Conservation (phyloP, 805 yeast species). For the Metschnikowia aberdeeniae region DNA sequence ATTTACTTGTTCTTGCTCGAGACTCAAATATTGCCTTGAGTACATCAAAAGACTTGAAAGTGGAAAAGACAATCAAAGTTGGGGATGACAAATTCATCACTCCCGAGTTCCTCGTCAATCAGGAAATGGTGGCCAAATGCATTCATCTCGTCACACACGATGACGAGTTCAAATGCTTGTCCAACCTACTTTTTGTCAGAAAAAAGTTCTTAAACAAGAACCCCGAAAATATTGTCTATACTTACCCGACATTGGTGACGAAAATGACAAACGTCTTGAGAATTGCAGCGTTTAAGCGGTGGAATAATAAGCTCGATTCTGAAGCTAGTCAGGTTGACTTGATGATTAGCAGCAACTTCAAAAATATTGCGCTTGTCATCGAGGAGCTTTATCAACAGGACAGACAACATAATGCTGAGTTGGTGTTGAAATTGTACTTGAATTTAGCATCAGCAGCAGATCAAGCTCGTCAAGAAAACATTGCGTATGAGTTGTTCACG, state of each 20-base stretch:
- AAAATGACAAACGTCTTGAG: slow-evolving; percentile 58
- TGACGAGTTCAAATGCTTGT: slow-evolving; percentile 38
- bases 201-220: slow-evolving; percentile 50
- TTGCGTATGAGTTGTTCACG: slow-evolving; percentile 82
- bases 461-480: slow-evolving; percentile 63
- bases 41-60: slow-evolving; percentile 39
- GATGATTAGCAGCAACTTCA: slow-evolving; percentile 54
- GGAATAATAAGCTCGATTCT: slow-evolving; percentile 26
- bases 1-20: slow-evolving; percentile 52
- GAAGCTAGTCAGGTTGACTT: slow-evolving; percentile 22
- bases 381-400: slow-evolving; percentile 56
- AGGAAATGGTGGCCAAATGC: slow-evolving; percentile 64
- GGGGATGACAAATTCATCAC: slow-evolving; percentile 27
- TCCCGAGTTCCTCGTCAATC: slow-evolving; percentile 41
- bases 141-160: slow-evolving; percentile 56
- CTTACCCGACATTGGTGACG: slow-evolving; percentile 74
- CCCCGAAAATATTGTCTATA: slow-evolving; percentile 52
- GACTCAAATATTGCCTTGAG: slow-evolving; percentile 25
- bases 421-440: slow-evolving; percentile 50
- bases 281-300: slow-evolving; percentile 28
- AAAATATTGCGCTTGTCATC: slow-evolving; percentile 64
- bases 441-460: slow-evolving; percentile 76
- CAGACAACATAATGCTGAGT: slow-evolving; percentile 28
- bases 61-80: slow-evolving; percentile 29
- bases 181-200: slow-evolving; percentile 32